phyloP scores from a whole-genome alignment of 768 basidiomycete genomes.

The Harrya chromipes region DNA sequence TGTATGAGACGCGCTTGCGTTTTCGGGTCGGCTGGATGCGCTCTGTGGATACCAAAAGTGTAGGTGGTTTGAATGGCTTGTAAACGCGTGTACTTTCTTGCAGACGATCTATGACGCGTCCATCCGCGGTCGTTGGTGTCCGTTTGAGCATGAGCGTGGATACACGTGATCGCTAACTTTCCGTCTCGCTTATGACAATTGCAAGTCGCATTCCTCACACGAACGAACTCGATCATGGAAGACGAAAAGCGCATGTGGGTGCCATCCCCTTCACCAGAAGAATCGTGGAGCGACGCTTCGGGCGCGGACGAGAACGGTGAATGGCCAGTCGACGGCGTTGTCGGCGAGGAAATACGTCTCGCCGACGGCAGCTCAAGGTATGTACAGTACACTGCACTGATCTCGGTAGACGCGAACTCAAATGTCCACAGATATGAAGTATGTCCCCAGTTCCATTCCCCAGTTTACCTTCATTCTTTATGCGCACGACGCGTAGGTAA shows the following conservation, averaged over 20 bases:
- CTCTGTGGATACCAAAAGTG: slow-evolving; percentile 41
- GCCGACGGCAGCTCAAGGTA: slow-evolving; percentile 29
- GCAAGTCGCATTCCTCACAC: too few relatives aligned
- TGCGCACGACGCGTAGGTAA: slow-evolving; percentile 36
- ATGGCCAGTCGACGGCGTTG: slow-evolving; percentile 29
- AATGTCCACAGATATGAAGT: slow-evolving; percentile 30
- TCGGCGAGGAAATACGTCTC: slow-evolving; percentile 31
- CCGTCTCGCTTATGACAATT: too few relatives aligned
- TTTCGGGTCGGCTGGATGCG: slow-evolving; percentile 71
- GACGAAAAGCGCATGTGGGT: slow-evolving; percentile 19
- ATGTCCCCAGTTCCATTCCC: slow-evolving; percentile 7
- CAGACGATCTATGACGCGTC: slow-evolving; percentile 61
- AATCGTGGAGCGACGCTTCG: slow-evolving; percentile 31
- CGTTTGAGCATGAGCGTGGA: slow-evolving; percentile 61
- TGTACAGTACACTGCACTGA: neutral
- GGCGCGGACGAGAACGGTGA: slow-evolving; percentile 30
- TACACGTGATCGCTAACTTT: slow-evolving; percentile 24
- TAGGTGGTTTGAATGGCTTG: slow-evolving; percentile 80
- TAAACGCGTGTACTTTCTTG: slow-evolving; percentile 71
- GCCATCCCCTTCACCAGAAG: slow-evolving; percentile 29
- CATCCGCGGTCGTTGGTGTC: slow-evolving; percentile 65
- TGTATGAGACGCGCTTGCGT: slow-evolving; percentile 86
- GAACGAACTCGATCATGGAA: neutral
- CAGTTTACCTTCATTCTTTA: neutral
- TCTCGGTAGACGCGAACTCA: slow-evolving; percentile 1